phyloP scores from a whole-genome alignment of 2,329 filamentous ascomycete genomes.

The Achaetomium macrosporum region DNA sequence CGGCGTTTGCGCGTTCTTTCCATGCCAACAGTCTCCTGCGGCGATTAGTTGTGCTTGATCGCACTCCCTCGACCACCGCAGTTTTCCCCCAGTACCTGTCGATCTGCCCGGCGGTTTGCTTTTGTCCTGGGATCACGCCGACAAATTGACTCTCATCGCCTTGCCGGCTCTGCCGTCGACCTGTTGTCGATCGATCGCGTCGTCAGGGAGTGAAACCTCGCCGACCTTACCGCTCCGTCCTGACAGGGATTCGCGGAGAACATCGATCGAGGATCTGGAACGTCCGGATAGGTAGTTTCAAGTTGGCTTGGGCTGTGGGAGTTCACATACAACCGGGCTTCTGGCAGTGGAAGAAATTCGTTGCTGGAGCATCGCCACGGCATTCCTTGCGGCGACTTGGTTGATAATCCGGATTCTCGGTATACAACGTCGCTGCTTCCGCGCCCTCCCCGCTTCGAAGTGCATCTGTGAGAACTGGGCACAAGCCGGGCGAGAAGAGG shows the following conservation, averaged over 20 bases:
- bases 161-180: neutral
- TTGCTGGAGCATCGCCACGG: neutral
- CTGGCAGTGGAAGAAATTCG: neutral
- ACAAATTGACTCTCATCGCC: neutral
- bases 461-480: too few relatives aligned
- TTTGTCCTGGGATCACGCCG: neutral
- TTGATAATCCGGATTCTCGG: neutral
- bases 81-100: neutral
- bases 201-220: neutral
- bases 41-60: constrained; percentile 13
- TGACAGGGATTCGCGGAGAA: neutral
- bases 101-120: neutral
- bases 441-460: neutral
- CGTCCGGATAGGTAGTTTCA: neutral
- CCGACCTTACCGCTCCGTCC: neutral
- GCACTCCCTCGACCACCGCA: constrained; percentile 1
- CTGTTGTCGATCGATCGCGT: neutral
- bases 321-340: neutral
- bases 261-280: neutral
- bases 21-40: constrained; percentile 5
- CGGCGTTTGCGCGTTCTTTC: constrained; percentile 3
- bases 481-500: neutral
- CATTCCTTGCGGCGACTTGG: neutral
- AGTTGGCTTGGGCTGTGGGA: neutral
- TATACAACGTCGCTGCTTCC: neutral